phyloP scores from a whole-genome alignment of 805 yeast genomes.

The Metschnikowia kunwiensis region DNA sequence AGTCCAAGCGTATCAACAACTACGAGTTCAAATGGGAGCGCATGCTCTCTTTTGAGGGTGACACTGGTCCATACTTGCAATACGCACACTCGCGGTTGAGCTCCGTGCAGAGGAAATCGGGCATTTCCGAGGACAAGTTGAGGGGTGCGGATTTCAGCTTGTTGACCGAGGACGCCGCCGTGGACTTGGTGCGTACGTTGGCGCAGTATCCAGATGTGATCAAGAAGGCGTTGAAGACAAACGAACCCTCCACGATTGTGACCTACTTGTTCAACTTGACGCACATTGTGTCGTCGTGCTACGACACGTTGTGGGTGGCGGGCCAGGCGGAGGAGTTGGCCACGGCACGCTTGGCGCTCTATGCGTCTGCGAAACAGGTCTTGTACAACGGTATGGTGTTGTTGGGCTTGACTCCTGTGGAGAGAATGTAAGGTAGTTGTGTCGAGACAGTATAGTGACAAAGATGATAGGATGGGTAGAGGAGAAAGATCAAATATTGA shows the following conservation, averaged over 20 bases:
- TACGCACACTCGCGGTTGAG: slow-evolving; percentile 97
- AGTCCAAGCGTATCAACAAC: slow-evolving; percentile 92
- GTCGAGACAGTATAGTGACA: too few relatives aligned
- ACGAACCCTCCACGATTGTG: slow-evolving; percentile 91
- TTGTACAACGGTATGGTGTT: slow-evolving; percentile 84
- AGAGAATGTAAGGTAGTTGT: slow-evolving; percentile 93
- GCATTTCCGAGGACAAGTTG: slow-evolving; percentile 39
- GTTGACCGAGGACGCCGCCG: slow-evolving; percentile 69
- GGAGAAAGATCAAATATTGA: too few relatives aligned
- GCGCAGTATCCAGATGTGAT: slow-evolving; percentile 91
- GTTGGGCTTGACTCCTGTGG: slow-evolving; percentile 96
- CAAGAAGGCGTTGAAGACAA: slow-evolving; percentile 75
- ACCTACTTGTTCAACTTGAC: slow-evolving; percentile 90
- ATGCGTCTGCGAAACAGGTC: slow-evolving; percentile 85
- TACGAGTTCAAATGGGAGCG: slow-evolving; percentile 97
- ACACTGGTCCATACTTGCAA: slow-evolving; percentile 97
- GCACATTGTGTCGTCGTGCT: slow-evolving; percentile 94
- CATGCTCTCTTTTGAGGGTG: slow-evolving; percentile 98
- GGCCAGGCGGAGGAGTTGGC: slow-evolving; percentile 90
- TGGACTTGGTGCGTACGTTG: slow-evolving; percentile 66
- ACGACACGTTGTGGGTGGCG: slow-evolving; percentile 93
- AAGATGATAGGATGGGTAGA: too few relatives aligned
- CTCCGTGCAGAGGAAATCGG: slow-evolving; percentile 87
- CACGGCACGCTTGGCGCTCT: slow-evolving; percentile 86
- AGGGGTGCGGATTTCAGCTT: slow-evolving; percentile 54